Evolutionary conservation across 768 basidiomycete genomes (phyloP), one percentile per base, ranked within the genome.

Genomic region (Cystoderma amianthinum): DNA sequence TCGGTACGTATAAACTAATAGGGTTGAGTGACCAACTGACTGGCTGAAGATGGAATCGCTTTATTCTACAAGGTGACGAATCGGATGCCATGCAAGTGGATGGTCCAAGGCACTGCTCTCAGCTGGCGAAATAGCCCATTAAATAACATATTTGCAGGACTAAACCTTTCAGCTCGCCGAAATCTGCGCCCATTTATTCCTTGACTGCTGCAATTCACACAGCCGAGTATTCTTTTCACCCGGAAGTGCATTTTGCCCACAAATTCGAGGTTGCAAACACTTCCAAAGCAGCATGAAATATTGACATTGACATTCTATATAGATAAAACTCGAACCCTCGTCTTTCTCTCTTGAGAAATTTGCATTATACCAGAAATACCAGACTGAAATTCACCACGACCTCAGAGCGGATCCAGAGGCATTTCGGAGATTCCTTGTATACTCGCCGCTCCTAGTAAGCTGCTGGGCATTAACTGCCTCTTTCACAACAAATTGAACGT

Each of bases 261-360:
- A 54, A 58, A 37, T 91, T 86, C 45, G 76, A 82, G 69, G 85
- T 82, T 41, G 16, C 60, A 17, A 20, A 30, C 39, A n/a, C 10
- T n/a, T n/a, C n/a, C n/a, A n/a, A n/a, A n/a, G 21, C 32, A 17
- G n/a, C 36, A 18, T 7, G 33, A 33, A n/a, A 28, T 13, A 32
- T n/a, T 34, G 4, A 24, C 20, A 28, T 11, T 49, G 15, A 38
- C 20, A 10, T 9, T 6, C 18, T 18, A 16, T 40, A 11, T 17
- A 94, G 91, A 78, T 85, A 13, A 74, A 65, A 2, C 62, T 96
- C 5, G 90, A 92, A 52, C 81, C 79, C 3, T 77, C 93, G 2
- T 75, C 78, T 11, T 92, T 68, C 53, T 85, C 82, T 0, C 54
- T 69, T 2, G 92, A 97, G 64, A 95, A 95, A 55, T 95, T 77